These are phyloP conservation scores for Candida glucosophila DNA, from an alignment of 1,139 yeast genomes.

Conservation along the genomic window DNA sequence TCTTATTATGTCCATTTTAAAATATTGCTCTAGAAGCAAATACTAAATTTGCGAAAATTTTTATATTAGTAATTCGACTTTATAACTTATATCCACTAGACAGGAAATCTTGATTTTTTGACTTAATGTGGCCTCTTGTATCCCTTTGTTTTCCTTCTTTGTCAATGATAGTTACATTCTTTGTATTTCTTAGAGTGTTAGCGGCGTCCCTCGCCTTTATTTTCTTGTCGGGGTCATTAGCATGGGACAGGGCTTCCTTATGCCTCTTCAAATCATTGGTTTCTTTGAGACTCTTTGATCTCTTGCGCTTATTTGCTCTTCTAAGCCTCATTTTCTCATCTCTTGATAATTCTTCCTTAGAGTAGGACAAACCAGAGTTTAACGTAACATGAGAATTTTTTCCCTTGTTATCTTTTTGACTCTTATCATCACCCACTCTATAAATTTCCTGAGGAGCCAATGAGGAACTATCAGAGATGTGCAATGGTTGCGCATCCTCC, in stretches of 20 bases:
- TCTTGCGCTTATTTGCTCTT: slow-evolving; percentile 79
- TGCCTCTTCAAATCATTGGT: slow-evolving; percentile 10
- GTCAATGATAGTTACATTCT: slow-evolving; percentile 73
- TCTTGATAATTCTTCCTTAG: slow-evolving; percentile 75
- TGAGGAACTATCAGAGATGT: slow-evolving; percentile 63
- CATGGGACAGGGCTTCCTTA: slow-evolving; percentile 15
- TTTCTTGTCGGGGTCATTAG: slow-evolving; percentile 23
- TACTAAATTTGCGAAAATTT: no score
- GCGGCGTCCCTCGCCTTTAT: slow-evolving; percentile 56
- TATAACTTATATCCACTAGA: no score
- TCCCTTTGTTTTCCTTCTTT: slow-evolving; percentile 72
- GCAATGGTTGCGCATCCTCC: slow-evolving; percentile 96
- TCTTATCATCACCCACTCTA: slow-evolving; percentile 43
- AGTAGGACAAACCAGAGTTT: slow-evolving; percentile 73
- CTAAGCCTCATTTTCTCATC: slow-evolving; percentile 85
- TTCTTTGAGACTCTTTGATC: slow-evolving; percentile 44
- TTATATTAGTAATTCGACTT: no score
- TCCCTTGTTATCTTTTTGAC: slow-evolving; percentile 33
- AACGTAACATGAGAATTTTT: slow-evolving; percentile 54
- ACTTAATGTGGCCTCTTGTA: slow-evolving; percentile 64
- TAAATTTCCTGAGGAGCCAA: slow-evolving; percentile 97
- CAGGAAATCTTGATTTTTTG: no score
- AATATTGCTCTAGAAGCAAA: no score
- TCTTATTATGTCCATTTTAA: no score
- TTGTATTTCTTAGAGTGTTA: slow-evolving; percentile 65